These are phyloP conservation scores for Beauveria rudraprayagi DNA, from an alignment of 2,329 filamentous ascomycete genomes.

Conservation along the genomic window DNA sequence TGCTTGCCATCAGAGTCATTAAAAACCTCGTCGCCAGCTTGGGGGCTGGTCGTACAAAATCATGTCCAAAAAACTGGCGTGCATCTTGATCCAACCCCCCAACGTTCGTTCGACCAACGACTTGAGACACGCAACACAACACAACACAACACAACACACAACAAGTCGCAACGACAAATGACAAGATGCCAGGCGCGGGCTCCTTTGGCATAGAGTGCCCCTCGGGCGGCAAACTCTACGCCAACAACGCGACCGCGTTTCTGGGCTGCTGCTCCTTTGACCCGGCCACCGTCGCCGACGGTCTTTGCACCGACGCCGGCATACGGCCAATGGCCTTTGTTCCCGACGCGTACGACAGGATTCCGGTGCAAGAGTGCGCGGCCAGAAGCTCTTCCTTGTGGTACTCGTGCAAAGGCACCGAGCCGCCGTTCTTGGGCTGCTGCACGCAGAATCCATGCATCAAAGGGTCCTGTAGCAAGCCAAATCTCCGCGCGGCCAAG, in stretches of 20 bases:
- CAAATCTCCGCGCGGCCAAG: slow-evolving; percentile 12
- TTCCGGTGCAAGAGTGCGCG: slow-evolving; percentile 26
- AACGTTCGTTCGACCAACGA: neutral
- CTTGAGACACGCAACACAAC: neutral
- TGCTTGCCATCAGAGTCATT: too few species aligned
- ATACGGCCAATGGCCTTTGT: slow-evolving; percentile 23
- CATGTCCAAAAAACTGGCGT: too few species aligned
- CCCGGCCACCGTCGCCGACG: slow-evolving; percentile 24
- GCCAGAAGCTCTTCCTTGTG: slow-evolving; percentile 19
- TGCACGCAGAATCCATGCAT: slow-evolving; percentile 22
- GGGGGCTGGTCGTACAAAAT: too few species aligned
- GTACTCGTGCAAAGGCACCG: slow-evolving; percentile 25
- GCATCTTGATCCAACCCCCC: too few species aligned
- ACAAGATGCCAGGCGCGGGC: neutral
- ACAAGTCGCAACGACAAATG: neutral
- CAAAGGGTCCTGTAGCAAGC: slow-evolving; percentile 13
- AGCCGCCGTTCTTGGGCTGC: slow-evolving; percentile 31
- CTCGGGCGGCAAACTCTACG: slow-evolving; percentile 26
- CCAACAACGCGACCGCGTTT: slow-evolving; percentile 27
- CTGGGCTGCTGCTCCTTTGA: slow-evolving; percentile 33
- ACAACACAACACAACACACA: neutral
- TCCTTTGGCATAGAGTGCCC: slow-evolving; percentile 25
- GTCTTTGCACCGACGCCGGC: slow-evolving; percentile 24
- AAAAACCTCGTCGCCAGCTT: too few species aligned
- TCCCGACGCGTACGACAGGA: slow-evolving; percentile 16